phyloP scores from a whole-genome alignment of 176 grass and related monocot genomes.

The Phoenix dactylifera region DNA sequence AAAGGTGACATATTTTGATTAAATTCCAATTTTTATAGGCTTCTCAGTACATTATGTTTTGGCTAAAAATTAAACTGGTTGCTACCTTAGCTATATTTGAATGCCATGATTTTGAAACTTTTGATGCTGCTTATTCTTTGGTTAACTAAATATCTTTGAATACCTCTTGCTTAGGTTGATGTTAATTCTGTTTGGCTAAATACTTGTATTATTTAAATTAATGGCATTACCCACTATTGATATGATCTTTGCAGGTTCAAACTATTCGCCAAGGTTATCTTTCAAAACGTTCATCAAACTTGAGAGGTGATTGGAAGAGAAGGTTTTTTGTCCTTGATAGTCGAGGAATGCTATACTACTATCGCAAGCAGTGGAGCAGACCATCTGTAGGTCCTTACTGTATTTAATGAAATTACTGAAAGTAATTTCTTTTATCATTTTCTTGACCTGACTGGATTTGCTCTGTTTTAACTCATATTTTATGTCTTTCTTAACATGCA shows the following conservation, averaged over 20 bases:
- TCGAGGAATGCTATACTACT: constrained; percentile 96
- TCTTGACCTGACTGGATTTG: neutral
- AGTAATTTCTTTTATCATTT: too few relatives aligned
- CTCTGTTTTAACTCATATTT: constrained; percentile 7
- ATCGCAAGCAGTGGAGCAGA: constrained; percentile 77
- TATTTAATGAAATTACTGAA: too few relatives aligned
- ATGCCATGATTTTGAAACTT: too few relatives aligned
- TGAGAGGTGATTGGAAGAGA: constrained; percentile 99
- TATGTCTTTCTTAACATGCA: neutral
- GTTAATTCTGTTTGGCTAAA: too few relatives aligned
- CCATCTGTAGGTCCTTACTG: constrained; percentile 59
- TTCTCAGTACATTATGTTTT: neutral
- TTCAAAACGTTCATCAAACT: constrained; percentile 93
- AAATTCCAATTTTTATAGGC: neutral
- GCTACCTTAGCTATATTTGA: too few relatives aligned
- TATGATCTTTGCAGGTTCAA: constrained; percentile 73
- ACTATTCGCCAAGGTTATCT: constrained; percentile 98
- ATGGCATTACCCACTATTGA: too few relatives aligned
- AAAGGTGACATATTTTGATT: constrained; percentile 53
- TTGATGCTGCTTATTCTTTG: too few relatives aligned
- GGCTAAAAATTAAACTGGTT: neutral
- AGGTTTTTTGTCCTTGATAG: constrained; percentile 99
- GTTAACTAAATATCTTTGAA: too few relatives aligned
- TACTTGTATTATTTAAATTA: too few relatives aligned
- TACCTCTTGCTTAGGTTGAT: too few relatives aligned